Evolutionary conservation across 768 basidiomycete genomes (phyloP), one percentile per base, ranked within the genome.

Genomic region (Pulveroboletus sp.): DNA sequence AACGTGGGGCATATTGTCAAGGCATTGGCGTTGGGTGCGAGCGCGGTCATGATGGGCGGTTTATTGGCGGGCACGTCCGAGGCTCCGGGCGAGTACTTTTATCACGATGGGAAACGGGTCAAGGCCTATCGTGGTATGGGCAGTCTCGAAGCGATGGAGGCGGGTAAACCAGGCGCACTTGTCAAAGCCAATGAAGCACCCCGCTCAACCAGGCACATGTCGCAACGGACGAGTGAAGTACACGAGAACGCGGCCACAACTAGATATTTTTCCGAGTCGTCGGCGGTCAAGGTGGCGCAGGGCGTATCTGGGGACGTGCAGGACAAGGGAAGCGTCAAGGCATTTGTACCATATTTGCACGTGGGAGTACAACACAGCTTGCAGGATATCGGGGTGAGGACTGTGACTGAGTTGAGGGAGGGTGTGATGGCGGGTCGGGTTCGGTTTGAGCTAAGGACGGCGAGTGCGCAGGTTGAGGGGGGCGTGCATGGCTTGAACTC

Each of bases 41-140:
- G 86, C 21, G 94, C 93, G 4, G 93, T 98, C 46, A 98, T 98
- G 96, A 97, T 99, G 96, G 96, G 96, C 39, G 86, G 92, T 8
- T 71, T 98, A 42, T 76, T 99, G 26, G 96, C 96, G 2, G 95
- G 95, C 28, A 98, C 96, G 32, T 85, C 91, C 55, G 95, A 99
- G 69, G 92, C 93, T 0, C 96, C 96, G 0, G 96, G 96, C 59
- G 93, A 98, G 73, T 99, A 96, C 76, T 98, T 96, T 69, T 99
- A 95, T 72, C 94, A 98, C 64, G 94, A 97, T 56, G 96, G 96
- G 55, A 96, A 96, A 76, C 86, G 96, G 42, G 93, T 98, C 66
- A 99, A 99, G 79, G 84, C 94, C 31, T 99, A 98, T 73, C 86
- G 96, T 49, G 96, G 96, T 5, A 99, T 99, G 96, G 95, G 96